phyloP scores from a whole-genome alignment of 257 asterid genomes.

The Nicotiana benthamiana region DNA sequence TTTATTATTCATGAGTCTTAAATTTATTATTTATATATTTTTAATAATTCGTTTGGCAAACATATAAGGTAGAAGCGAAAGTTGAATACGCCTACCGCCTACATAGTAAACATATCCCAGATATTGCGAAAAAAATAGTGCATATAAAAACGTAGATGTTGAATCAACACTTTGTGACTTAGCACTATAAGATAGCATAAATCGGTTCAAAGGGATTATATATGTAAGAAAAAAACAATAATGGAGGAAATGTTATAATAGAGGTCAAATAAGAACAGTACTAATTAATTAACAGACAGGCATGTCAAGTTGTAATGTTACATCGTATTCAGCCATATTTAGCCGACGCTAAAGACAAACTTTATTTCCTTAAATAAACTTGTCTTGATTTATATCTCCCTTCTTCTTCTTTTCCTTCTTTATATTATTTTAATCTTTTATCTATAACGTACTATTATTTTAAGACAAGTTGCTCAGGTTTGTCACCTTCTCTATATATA shows the following conservation, averaged over 20 bases:
- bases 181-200: background rate
- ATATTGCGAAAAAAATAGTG: no score
- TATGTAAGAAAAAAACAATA: background rate
- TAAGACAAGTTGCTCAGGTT: background rate
- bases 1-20: no score
- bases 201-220: background rate
- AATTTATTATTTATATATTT: no score
- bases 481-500: background rate
- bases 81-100: background rate
- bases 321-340: background rate
- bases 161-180: background rate
- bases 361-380: background rate
- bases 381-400: background rate
- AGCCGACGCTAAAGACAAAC: background rate
- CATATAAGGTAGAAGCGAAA: no score
- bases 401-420: background rate
- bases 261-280: background rate
- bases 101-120: background rate
- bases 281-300: background rate
- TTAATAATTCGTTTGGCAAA: no score
- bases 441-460: background rate
- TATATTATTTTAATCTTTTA: background rate
- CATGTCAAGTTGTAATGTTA: conserved; percentile 1
- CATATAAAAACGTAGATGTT: background rate
- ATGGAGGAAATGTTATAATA: background rate